Percentiles rank a stretch among this genome's conserved stretches.
phyloP scores from a whole-genome alignment of 805 yeast species.

The Wickerhamomyces bisporus region DNA sequence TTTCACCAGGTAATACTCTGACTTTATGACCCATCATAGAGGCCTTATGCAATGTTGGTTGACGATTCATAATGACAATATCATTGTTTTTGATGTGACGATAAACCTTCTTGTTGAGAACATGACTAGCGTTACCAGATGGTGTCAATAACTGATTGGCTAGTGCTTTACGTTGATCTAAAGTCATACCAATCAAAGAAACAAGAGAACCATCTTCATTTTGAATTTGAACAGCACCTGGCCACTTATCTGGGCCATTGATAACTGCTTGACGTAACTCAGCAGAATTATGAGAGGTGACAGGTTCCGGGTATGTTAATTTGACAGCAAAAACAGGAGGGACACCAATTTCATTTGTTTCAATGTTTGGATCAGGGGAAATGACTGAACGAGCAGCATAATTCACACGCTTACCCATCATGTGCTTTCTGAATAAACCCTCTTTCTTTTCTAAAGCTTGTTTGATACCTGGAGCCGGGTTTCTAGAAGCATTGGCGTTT shows the following conservation, averaged over 20 bases:
- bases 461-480: conserved; percentile 90
- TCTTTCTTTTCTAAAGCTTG: conserved; percentile 98
- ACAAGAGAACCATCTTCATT: conserved; percentile 88
- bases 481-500: conserved; percentile 54
- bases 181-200: conserved; percentile 80
- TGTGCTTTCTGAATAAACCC: conserved; percentile 95
- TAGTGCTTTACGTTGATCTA: conserved; percentile 90
- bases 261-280: conserved; percentile 92
- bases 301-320: conserved; percentile 97
- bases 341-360: conserved; percentile 96
- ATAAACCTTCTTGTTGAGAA: conserved; percentile 84
- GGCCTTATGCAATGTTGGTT: conserved; percentile 97
- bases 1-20: conserved; percentile 94
- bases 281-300: conserved; percentile 83
- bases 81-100: conserved; percentile 94
- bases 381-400: conserved; percentile 98
- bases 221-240: conserved; percentile 96
- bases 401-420: conserved; percentile 99
- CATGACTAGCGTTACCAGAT: conserved; percentile 45
- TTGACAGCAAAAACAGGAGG: conserved; percentile 98
- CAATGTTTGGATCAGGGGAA: conserved; percentile 97
- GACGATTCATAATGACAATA: conserved; percentile 97
- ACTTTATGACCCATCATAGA: conserved; percentile 99
- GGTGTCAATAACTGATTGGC: conserved; percentile 96
- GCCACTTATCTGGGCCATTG: conserved; percentile 98